A percentile compares a stretch with the other conserved stretches of the same genome.
Evolutionary conservation across 129 eudicot species (phyloP).

Genomic region (Helianthus annuus): DNA sequence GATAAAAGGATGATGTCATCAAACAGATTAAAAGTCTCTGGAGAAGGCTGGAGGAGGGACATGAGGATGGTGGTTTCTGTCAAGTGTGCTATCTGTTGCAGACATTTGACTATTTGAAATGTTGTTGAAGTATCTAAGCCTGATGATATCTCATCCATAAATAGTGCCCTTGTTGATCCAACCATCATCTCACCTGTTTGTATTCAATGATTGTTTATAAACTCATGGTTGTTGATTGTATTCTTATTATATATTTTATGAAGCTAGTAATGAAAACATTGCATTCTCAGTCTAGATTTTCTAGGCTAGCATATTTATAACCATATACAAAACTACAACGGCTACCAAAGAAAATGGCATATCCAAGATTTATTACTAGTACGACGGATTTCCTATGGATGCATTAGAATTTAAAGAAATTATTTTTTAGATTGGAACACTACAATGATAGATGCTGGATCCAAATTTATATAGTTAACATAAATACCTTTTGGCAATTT

Average conservation of each 20-base stretch:
- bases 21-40: slow-evolving; percentile 85
- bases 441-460: too few relatives aligned
- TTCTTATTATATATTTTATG: background rate
- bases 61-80: slow-evolving; percentile 76
- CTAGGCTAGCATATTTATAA: background rate
- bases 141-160: slow-evolving; percentile 98
- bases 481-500: too few relatives aligned
- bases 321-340: too few relatives aligned
- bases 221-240: background rate
- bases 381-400: too few relatives aligned
- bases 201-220: background rate
- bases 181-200: slow-evolving; percentile 84
- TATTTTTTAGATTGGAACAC: too few relatives aligned
- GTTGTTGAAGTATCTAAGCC: slow-evolving; percentile 98
- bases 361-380: too few relatives aligned
- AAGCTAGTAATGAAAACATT: too few relatives aligned
- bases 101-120: slow-evolving; percentile 84
- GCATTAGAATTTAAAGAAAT: too few relatives aligned
- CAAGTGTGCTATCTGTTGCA: slow-evolving; percentile 82
- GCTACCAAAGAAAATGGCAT: too few relatives aligned
- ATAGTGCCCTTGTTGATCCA: slow-evolving; percentile 76
- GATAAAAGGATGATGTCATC: slow-evolving; percentile 84
- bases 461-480: too few relatives aligned
- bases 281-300: background rate
- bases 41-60: slow-evolving; percentile 98